phyloP scores from a whole-genome alignment of 2,329 filamentous ascomycete species.

The Penicillium paneum region DNA sequence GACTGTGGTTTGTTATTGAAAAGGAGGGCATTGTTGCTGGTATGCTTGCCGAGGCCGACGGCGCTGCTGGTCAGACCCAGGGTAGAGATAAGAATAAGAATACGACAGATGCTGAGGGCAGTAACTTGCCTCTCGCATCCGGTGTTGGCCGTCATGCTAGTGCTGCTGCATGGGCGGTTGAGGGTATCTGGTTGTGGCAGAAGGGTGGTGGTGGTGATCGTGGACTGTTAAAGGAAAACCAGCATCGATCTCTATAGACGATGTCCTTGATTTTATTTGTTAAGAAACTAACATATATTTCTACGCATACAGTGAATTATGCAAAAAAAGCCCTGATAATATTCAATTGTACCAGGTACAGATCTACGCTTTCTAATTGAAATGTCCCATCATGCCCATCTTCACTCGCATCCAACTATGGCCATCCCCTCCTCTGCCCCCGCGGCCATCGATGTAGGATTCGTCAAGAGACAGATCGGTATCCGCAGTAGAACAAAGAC shows the following conservation, averaged over 20 bases:
- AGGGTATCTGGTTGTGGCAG: slow-evolving; percentile 86
- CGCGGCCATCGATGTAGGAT: slow-evolving; percentile 16
- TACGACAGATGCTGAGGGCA: not conserved
- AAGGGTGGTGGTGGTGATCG: slow-evolving; percentile 57
- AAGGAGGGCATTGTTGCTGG: slow-evolving; percentile 73
- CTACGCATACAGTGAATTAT: too few relatives aligned
- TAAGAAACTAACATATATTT: not conserved
- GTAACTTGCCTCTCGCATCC: slow-evolving; percentile 16
- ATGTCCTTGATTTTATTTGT: not conserved
- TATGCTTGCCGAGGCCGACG: slow-evolving; percentile 69
- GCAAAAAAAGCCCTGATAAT: not conserved
- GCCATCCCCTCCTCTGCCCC: slow-evolving; percentile 3
- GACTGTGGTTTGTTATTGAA: slow-evolving; percentile 78
- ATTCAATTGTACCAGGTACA: not conserved
- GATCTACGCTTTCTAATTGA: not conserved
- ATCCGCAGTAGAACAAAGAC: slow-evolving; percentile 12
- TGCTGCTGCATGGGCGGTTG: slow-evolving; percentile 77
- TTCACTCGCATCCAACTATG: slow-evolving; percentile 8
- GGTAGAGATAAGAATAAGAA: slow-evolving; percentile 10
- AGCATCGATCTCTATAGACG: slow-evolving; percentile 27
- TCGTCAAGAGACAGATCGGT: slow-evolving; percentile 22
- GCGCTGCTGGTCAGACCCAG: slow-evolving; percentile 48
- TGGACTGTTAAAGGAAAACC: slow-evolving; percentile 38
- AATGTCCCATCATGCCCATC: slow-evolving; percentile 21
- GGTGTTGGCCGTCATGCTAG: slow-evolving; percentile 63